Base-by-base conservation (phyloP, 2,329 filamentous ascomycete genomes). In the Leptodontidium sp. region DNA sequence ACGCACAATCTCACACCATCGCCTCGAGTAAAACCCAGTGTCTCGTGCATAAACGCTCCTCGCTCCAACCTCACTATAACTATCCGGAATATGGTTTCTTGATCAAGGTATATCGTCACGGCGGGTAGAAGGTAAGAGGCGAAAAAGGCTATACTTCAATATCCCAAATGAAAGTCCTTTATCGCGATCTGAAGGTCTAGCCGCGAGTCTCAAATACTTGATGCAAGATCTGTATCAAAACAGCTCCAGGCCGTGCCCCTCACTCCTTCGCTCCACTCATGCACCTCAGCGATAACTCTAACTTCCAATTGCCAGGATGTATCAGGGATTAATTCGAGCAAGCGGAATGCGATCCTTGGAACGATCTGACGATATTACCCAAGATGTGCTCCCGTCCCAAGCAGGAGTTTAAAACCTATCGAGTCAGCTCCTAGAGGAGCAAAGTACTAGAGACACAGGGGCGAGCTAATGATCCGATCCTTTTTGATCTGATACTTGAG, bases 391-490 rank as follows among this genome's bases (percentile, higher is more conserved):
- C 59, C 24, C 32, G 14, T 49, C 6, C 43, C 43, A 24, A 11
- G 8, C 59, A 29, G 26, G 59, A 62, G 15, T 50, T 32, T 7
- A 35, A 62, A 62, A 21, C 24, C 43, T 15, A 21, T 32, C 29
- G 40, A 62, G 17, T 50, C 59, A 49, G 43, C 59, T 32, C 24
- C 15, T 24, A 12, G 11, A 35, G 17, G 40, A 62, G 59, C 40
- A 32, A 62, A 47, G 26, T 62, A 35, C 43, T 24, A 59, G 43
- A 62, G 43, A 38, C 45, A 62, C 59, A 35, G 59, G 57, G 38
- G 57, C 38, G 57, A n/a, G 35, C 38, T 59, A 45, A n/a, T 45
- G 57, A 59, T 59, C 35, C 38, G 38, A 49, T 47, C 15, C 45
- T 21, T 32, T 38, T 38, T 47, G 58, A 47, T 50, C 43, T 62